Conservation (phyloP, 2,329 filamentous ascomycete genomes). For the Pyrenophora tritici-repentis region DNA sequence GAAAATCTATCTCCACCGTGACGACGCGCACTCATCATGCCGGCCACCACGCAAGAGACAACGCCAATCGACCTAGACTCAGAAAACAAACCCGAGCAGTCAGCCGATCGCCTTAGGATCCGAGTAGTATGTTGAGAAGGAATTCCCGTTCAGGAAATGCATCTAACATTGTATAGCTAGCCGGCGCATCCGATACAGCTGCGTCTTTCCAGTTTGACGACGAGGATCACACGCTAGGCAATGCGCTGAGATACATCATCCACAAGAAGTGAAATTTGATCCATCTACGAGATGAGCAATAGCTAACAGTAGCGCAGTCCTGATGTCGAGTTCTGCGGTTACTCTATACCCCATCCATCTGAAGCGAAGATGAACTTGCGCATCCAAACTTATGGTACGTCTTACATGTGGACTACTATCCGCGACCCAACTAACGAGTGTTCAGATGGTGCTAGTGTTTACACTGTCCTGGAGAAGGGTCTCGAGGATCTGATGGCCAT, state of each 20-base stretch:
- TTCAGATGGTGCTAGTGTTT: constrained; percentile 76
- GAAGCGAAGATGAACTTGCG: constrained; percentile 96
- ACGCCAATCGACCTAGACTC: constrained; percentile 29
- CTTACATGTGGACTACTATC: neutral
- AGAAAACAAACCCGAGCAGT: constrained; percentile 36
- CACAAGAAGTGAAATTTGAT: constrained; percentile 84
- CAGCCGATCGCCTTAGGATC: constrained; percentile 51
- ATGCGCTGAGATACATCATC: constrained; percentile 90
- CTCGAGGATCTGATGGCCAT: constrained; percentile 86
- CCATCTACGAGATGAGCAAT: neutral
- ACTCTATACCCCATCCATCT: constrained; percentile 95
- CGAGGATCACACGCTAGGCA: constrained; percentile 94
- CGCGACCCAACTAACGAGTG: constrained; percentile 4
- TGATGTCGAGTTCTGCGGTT: constrained; percentile 96
- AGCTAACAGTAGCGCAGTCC: constrained; percentile 62
- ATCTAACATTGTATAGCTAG: constrained; percentile 63
- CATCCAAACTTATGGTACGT: constrained; percentile 90
- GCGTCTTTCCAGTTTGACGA: constrained; percentile 94
- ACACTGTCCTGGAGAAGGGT: constrained; percentile 87
- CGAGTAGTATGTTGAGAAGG: constrained; percentile 47
- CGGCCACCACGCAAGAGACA: constrained; percentile 27
- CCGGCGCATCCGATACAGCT: constrained; percentile 80
- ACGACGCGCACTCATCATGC: constrained; percentile 21
- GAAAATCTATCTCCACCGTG: neutral
- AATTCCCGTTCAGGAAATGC: neutral